Evolutionary conservation across 805 yeast species (phyloP), one percentile per base, ranked within the genome.

Genomic region (Lipomyces orientalis): DNA sequence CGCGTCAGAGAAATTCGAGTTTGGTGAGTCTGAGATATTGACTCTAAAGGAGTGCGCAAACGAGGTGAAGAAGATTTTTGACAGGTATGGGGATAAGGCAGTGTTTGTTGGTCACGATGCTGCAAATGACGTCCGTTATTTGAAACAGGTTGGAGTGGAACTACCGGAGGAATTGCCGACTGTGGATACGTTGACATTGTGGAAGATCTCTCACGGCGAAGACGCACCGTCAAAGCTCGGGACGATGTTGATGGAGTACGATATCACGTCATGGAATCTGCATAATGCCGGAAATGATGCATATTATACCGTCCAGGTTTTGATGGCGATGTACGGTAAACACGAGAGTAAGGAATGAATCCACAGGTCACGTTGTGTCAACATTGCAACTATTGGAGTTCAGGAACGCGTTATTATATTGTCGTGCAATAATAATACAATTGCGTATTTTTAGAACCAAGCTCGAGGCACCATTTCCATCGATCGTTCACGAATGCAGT

Each of bases 251-350:
- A 35, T 19, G 3, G 62, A 37, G 22, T 52, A 57, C 19, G 57
- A 37, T 19, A 51, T 65, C 31, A n/a, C 49, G 16, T 37, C 60
- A 16, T 54, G 59, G 70, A 62, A 66, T 60, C 33, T 67, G 39
- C 73, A 70, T 33, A 70, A 70, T 49, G 73, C 73, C 9, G 73
- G 67, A 1, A 70, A 70, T 29, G 73, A 70, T 34, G 71, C 73
- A 19, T 60, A 62, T 39, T 67, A 64, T 31, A 70, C 73, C 2
- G 39, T 65, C 34, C 67, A 65, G 51, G 71, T 52, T 12, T 46
- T 65, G 39, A 52, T 57, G 52, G 34, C 39, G 19, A 60, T 68
- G 65, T 61, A 33, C 16, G 49, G n/a, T 3, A 22, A 33, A 19
- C 2, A 51, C 1, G 10, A 8, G 16, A 4, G 22, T n/a, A 4